These are phyloP conservation scores for Penicillium daleae DNA, from an alignment of 495 filamentous ascomycete genomes.

Conservation along the genomic window DNA sequence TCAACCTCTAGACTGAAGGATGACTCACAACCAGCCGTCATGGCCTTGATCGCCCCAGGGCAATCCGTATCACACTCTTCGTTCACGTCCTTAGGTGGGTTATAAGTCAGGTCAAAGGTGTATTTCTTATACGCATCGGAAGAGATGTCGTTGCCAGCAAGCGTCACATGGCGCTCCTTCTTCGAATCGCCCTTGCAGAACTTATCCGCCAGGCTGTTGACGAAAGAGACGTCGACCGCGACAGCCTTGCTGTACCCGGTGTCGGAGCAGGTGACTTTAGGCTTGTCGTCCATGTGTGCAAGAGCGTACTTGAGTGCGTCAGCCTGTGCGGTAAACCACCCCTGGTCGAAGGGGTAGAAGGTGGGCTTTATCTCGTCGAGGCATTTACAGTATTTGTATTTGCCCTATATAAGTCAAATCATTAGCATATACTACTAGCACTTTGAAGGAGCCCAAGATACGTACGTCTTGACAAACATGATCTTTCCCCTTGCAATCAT, in stretches of 20 bases:
- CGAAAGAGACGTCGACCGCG: background rate
- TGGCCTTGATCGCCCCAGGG: background rate
- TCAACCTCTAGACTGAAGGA: background rate
- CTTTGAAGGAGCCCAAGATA: background rate
- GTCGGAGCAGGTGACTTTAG: background rate
- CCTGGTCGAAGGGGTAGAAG: background rate
- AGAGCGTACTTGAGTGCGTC: background rate
- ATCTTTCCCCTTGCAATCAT: background rate
- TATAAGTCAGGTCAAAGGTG: background rate
- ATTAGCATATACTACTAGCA: background rate
- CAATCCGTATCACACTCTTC: background rate
- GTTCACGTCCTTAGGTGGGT: background rate
- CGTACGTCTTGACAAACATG: background rate
- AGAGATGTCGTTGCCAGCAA: background rate
- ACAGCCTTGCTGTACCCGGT: background rate
- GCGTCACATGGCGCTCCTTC: background rate
- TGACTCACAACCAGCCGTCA: background rate
- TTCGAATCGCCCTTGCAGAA: background rate
- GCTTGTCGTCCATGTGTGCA: background rate
- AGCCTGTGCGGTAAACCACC: background rate
- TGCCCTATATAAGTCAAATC: background rate
- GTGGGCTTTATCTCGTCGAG: background rate
- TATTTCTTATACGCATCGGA: background rate
- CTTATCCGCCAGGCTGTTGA: background rate
- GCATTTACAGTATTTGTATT: background rate